Evolutionary conservation across 2,329 filamentous ascomycete genomes (phyloP), one percentile per base, ranked within the genome.

Genomic region (Ceratocystiopsis sp.): DNA sequence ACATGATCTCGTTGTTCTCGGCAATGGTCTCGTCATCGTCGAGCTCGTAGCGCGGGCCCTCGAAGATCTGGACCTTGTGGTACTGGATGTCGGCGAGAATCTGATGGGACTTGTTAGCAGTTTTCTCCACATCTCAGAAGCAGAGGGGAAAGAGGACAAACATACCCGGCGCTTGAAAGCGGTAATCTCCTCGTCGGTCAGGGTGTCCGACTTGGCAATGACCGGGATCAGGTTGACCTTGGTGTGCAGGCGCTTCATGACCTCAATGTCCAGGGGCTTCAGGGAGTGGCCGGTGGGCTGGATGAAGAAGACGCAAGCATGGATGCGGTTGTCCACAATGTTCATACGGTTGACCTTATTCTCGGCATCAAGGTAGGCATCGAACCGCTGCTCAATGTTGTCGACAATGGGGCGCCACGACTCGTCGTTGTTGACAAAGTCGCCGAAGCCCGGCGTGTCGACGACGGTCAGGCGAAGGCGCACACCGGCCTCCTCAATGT

Each of bases 341-440:
- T 98, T 98, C 80, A 95, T 94, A 57, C 91, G 85, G 73, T 98
- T 98, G 62, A 98, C 86, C 77, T 96, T 98, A 78, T 98, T 98
- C 75, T 98, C 91, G 38, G 91, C 89, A 65, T 98, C 91, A 47
- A 98, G 74, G 65, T 96, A 98, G 43, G 91, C 87, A 65, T 98
- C 91, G 59, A 91, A 98, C 54, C 91, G 84, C 73, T 94, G 86
- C 73, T 98, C 91, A 57, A 98, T 96, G 73, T 96, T 96, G 72
- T 98, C 91, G 56, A 95, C 81, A 65, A 98, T 98, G 45, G 91
- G 91, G 58, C 91, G 79, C 91, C 91, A 98, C 25, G 91, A 98
- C 66, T 96, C 91, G 57, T 96, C 91, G 61, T 98, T 98, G 80
- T 98, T 98, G 59, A 98, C 91, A 59, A 96, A 98, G 67, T 98